phyloP scores from a whole-genome alignment of 2,329 filamentous ascomycete species.

The Penicillium hesseltinei region DNA sequence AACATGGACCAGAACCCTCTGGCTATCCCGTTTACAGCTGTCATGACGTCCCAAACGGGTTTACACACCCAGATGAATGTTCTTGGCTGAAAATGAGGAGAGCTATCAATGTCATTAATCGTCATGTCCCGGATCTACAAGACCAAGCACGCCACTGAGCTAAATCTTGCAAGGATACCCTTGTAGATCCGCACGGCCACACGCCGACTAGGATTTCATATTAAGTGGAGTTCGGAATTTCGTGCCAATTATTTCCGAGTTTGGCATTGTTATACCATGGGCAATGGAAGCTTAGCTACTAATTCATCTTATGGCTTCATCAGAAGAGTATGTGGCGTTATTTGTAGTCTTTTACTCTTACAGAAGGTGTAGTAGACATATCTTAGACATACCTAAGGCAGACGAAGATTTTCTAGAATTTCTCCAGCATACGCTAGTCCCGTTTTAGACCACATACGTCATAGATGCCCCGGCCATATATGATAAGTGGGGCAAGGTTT shows the following conservation, averaged over 20 bases:
- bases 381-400: neutral
- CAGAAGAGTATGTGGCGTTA: neutral
- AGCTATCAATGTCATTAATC: conserved; percentile 16
- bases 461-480: neutral
- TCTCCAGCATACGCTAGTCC: neutral
- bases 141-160: conserved; percentile 11
- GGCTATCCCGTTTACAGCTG: neutral
- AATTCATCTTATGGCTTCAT: neutral
- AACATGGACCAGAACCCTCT: neutral
- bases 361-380: neutral
- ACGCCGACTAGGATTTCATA: neutral
- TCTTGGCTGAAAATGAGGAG: neutral
- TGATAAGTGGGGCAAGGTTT: neutral
- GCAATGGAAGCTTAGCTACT: neutral
- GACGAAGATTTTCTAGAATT: neutral
- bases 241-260: neutral
- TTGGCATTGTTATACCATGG: neutral
- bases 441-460: neutral
- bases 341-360: neutral
- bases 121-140: conserved; percentile 16
- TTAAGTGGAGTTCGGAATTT: neutral
- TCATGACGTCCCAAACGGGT: conserved; percentile 20
- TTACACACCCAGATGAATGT: neutral
- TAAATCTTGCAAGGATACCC: neutral
- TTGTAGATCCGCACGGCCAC: neutral